Evolutionary conservation across 257 asterid genomes (phyloP), one percentile per base, ranked within the genome.

Genomic region (Leptodermis oblonga): DNA sequence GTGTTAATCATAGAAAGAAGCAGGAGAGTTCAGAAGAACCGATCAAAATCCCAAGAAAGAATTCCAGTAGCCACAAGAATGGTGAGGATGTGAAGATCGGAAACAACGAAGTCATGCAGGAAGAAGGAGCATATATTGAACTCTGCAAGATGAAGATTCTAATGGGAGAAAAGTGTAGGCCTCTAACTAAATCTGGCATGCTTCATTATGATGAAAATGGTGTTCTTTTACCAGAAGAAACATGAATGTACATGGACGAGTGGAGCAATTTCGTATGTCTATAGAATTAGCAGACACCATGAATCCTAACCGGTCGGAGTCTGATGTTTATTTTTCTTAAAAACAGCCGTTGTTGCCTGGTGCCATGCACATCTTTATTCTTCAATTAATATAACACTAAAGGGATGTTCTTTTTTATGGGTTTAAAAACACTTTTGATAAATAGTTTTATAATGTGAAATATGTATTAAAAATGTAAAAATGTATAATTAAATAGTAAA

Each of bases 101-200:
- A 58, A 17, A 12, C 4, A 63, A 73, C 22, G 51, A 34, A 26
- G 37, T 17, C n/a, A 49, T 23, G 68, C 26, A 42, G 26, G 46
- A 4, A 3, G 46, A 2, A 5, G 59, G 46, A 31, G 68, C 54
- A 64, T 64, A 56, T 63, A 45, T 67, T 62, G 92, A 86, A 48
- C 81, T 87, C 9, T 90, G 93, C 84, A 90, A 85, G 86, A 90
- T 73, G 83, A 83, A 89, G 77, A 87, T 87, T 67, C 84, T 90
- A 26, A 83, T 90, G 92, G 95, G 95, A 23, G 88, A 43, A 2
- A 90, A 76, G 63, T 87, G 96, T 77, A 82, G 82, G 41, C 84
- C 92, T 0, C 70, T 86, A 12, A 82, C 82, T 62, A 51, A 46
- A 33, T 86, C 92, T 17, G 91, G 91, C 49, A 78, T 39, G 18